phyloP scores from a whole-genome alignment of 306 rosid genomes.

The Acacia confusa region DNA sequence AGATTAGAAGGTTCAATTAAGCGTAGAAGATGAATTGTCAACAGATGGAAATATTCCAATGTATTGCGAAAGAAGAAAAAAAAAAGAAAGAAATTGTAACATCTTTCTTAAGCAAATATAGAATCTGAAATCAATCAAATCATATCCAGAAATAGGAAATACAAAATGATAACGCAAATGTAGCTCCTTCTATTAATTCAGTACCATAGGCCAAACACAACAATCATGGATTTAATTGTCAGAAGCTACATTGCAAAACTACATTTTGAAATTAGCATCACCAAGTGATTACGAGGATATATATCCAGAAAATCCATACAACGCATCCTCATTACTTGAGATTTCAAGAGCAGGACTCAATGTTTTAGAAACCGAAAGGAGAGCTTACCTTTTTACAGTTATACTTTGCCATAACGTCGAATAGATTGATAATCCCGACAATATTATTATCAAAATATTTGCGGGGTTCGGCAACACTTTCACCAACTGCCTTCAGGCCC shows the following conservation, averaged over 20 bases:
- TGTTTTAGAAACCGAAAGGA: background rate
- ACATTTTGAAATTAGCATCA: background rate
- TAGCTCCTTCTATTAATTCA: background rate
- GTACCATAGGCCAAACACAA: background rate
- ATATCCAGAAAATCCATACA: background rate
- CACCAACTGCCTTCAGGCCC: constrained; percentile 81
- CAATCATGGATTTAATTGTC: background rate
- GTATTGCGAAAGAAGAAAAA: background rate
- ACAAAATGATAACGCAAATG: background rate
- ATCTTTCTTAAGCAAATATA: background rate
- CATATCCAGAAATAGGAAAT: background rate
- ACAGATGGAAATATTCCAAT: background rate
- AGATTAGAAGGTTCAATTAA: constrained; percentile 22
- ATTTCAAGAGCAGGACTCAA: background rate
- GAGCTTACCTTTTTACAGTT: constrained; percentile 60
- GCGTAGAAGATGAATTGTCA: background rate
- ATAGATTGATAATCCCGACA: constrained; percentile 66
- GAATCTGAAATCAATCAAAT: background rate
- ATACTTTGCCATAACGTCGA: constrained; percentile 60
- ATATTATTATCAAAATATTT: constrained; percentile 64
- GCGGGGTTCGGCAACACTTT: constrained; percentile 64
- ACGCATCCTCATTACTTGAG: background rate
- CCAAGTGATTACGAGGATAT: background rate
- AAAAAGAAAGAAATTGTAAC: background rate
- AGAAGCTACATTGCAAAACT: background rate